Evolutionary conservation across 192 early-diverging fungal genomes (phyloP).

Genomic region (Backusella sp.): DNA sequence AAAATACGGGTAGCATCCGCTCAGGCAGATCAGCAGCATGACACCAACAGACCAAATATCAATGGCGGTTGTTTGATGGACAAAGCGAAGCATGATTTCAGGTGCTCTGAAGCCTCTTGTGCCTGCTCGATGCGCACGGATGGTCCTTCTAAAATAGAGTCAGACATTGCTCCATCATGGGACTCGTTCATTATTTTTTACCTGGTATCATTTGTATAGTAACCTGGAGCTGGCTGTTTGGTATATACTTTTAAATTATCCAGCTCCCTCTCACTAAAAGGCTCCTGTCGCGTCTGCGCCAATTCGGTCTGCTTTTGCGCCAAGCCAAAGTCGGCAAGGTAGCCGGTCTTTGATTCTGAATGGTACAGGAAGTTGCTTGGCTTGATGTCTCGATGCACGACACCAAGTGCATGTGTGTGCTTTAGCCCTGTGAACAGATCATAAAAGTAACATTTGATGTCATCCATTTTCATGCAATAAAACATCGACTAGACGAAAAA

Average conservation of each 20-base stretch:
- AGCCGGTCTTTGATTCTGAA: conserved; percentile 59
- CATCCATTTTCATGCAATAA: conserved; percentile 55
- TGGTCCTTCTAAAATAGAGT: conserved; percentile 49
- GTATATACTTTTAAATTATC: neutral
- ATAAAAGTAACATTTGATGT: conserved; percentile 77
- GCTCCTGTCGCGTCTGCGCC: neutral
- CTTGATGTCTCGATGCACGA: conserved; percentile 94
- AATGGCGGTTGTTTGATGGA: conserved; percentile 76
- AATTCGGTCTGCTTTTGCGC: conserved; percentile 54
- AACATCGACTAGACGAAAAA: conserved; percentile 56
- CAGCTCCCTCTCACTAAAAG: neutral
- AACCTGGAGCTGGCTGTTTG: conserved; percentile 31
- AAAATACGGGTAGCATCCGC: conserved; percentile 89
- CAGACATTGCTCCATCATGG: neutral
- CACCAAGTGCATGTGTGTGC: conserved; percentile 65
- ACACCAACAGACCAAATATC: conserved; percentile 96
- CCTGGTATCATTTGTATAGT: conserved; percentile 52
- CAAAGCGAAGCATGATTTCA: conserved; percentile 83
- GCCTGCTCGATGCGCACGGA: conserved; percentile 83
- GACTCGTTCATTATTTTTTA: conserved; percentile 19
- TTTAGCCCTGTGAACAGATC: conserved; percentile 68
- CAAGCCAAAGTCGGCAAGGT: conserved; percentile 92
- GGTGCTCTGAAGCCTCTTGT: conserved; percentile 94
- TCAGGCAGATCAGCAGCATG: conserved; percentile 75
- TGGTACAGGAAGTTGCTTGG: conserved; percentile 93